These are phyloP conservation scores for Holtermanniella nyarrowii DNA, from an alignment of 768 basidiomycete species.

Conservation along the genomic window DNA sequence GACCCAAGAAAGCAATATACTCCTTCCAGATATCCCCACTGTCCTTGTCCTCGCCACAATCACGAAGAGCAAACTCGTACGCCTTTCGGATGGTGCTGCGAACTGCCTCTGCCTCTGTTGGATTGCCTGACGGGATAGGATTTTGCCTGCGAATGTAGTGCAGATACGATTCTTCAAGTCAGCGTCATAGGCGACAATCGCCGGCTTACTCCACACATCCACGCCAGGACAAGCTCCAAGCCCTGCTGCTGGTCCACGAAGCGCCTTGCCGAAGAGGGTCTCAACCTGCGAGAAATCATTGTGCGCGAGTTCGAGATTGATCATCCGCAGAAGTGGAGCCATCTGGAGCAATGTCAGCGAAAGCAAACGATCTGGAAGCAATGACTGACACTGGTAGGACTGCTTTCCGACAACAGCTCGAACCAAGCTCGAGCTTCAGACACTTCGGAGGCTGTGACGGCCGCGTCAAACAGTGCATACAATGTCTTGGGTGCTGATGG, in stretches of 20 bases:
- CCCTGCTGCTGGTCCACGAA: conserved; percentile 45
- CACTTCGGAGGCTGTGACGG: conserved; percentile 66
- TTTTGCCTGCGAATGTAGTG: conserved; percentile 74
- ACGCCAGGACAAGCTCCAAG: conserved; percentile 66
- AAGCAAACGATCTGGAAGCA: neutral
- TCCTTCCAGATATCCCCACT: conserved; percentile 88
- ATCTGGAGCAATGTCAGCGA: conserved; percentile 8
- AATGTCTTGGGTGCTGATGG: conserved; percentile 47
- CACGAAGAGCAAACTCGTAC: conserved; percentile 83
- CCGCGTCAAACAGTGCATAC: conserved; percentile 64
- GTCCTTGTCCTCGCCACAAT: conserved; percentile 85
- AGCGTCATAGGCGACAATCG: neutral
- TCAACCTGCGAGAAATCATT: conserved; percentile 66
- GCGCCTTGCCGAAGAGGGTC: conserved; percentile 75
- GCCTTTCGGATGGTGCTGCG: conserved; percentile 74
- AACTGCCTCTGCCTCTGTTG: conserved; percentile 44
- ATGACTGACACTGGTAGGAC: conserved; percentile 79
- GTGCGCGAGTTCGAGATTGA: conserved; percentile 43
- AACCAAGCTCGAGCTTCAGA: conserved; percentile 70
- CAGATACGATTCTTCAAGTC: conserved; percentile 61
- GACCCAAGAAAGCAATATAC: conserved; percentile 78
- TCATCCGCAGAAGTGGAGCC: conserved; percentile 48
- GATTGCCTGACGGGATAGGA: conserved; percentile 42
- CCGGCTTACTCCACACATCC: conserved; percentile 58
- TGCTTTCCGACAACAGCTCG: conserved; percentile 68